Evolutionary conservation across 345 rosid species (phyloP), one percentile per base, ranked within the genome.

Genomic region (Dipteronia dyeriana): DNA sequence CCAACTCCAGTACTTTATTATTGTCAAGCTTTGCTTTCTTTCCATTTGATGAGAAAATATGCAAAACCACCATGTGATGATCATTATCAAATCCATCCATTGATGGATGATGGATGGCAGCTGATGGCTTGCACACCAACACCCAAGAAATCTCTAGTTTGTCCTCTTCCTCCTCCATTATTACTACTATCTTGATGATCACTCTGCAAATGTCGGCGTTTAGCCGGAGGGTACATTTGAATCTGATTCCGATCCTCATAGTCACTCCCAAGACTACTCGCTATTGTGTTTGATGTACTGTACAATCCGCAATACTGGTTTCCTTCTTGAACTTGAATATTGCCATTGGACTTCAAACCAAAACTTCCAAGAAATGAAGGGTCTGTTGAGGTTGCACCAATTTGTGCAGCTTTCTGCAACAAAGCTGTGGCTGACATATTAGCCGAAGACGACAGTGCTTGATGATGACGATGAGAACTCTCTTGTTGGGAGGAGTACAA

Each of bases 381-480:
- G 51, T 92, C 91, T 5, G 88, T 68, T 43, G 97, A 81, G 19
- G 88, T 90, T 49, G 89, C 89, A 17, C 97, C 97, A 41, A 94
- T 92, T 69, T 89, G 95, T 19, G 99, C 95, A 41, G 99, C 98
- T 84, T 94, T 96, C 78, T 94, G 98, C 70, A 96, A 84, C 70
- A 96, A 86, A 68, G 98, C 99, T 13, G 99, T 96, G 60, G 99
- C 99, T 2, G 98, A 94, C 95, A 92, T 94, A 29, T 81, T 90
- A 17, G 83, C 86, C 29, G 89, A 77, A 20, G 87, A 77, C 19
- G 87, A 79, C 25, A 84, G 39, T 7, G 84, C 59, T 25, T 68
- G 78, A 34, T 84, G 87, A 23, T 31, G 38, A 31, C 4, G 38
- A 34, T 84, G 87, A 23, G 83, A 66, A 4, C 79, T 86, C 7